Evolutionary conservation across 1,284 basidiomycete species (phyloP).

Genomic region (Trametes pubescens): DNA sequence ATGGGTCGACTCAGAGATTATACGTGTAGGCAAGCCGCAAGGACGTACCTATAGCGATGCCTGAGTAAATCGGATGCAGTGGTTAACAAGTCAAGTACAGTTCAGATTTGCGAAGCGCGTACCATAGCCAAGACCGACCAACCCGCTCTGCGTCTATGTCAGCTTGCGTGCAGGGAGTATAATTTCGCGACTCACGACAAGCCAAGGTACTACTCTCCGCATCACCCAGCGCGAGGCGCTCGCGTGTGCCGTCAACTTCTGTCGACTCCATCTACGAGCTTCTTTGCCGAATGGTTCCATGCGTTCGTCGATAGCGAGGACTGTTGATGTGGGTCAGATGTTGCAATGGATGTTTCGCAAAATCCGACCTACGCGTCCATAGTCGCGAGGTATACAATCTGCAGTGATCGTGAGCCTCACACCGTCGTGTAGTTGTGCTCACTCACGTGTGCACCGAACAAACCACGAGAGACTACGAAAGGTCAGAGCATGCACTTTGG

Average conservation of each 20-base stretch:
- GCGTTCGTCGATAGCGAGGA: conserved; percentile 29
- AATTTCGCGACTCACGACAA: conserved; percentile 19
- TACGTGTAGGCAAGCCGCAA: neutral
- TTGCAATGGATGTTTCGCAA: too few relatives aligned
- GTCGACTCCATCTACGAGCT: conserved; percentile 26
- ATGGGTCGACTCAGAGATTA: neutral
- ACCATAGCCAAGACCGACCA: conserved; percentile 33
- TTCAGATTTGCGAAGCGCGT: neutral
- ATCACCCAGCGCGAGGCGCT: conserved; percentile 27
- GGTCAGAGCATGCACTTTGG: neutral
- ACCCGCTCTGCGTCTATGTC: conserved; percentile 6
- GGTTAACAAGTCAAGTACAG: neutral
- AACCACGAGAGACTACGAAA: conserved; percentile 28
- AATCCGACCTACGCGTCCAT: conserved; percentile 31
- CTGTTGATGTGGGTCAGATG: neutral
- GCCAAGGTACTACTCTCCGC: conserved; percentile 25
- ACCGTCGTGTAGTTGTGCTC: neutral
- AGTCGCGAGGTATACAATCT: conserved; percentile 34
- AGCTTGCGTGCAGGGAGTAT: too few relatives aligned
- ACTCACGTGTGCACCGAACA: conserved; percentile 34
- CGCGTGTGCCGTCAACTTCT: conserved; percentile 19
- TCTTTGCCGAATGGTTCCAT: conserved; percentile 30
- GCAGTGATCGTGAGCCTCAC: neutral
- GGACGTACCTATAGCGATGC: conserved; percentile 22
- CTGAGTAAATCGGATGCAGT: neutral